Base-by-base conservation (phyloP, 169 alveolate genomes). In the Plasmodium chabaudi region DNA sequence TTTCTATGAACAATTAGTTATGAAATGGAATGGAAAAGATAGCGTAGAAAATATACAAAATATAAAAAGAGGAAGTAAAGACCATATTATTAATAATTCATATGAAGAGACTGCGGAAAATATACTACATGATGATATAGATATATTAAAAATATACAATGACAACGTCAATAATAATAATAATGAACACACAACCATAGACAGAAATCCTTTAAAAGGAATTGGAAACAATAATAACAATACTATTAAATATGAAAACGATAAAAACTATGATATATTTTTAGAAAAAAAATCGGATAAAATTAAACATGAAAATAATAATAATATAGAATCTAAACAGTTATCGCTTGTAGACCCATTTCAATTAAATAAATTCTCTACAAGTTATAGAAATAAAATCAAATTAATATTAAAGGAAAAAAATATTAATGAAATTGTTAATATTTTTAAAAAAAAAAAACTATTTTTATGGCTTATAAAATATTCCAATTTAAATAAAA, bases 361-460 rank as follows among this genome's bases (percentile, higher is more conserved):
- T 77, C 64, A 63, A 27, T 63, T 63, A 63, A 77, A 77, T 44
- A 77, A 77, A 42, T 7, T 77, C 19, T 77, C 65, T 63, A 77
- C 53, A 77, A 77, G 49, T 77, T 63, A 49, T 27, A 47, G 75
- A 77, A 77, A 77, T 44, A 55, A 77, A 77, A 77, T 77, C 27
- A 77, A 77, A 77, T 49, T 57, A 51, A 67, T 77, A 21, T 17
- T 77, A 77, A 77, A 77, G 53, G 88, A 77, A 64, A 63, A 65
- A 42, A 77, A 77, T 44, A 77, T 77, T 19, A 77, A 77, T 42
- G 88, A 77, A 77, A 77, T 77, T 77, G 46, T 77, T 5, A 67
- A 77, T 42, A 57, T 77, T 27, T 77, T 77, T 65, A 77, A 64
- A 64, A 77, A 77, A 46, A 77, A 77, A 77, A 77, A 77, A 69